Conservation (phyloP, 192 early-diverging fungal genomes). For the Backusella morwellensis region DNA sequence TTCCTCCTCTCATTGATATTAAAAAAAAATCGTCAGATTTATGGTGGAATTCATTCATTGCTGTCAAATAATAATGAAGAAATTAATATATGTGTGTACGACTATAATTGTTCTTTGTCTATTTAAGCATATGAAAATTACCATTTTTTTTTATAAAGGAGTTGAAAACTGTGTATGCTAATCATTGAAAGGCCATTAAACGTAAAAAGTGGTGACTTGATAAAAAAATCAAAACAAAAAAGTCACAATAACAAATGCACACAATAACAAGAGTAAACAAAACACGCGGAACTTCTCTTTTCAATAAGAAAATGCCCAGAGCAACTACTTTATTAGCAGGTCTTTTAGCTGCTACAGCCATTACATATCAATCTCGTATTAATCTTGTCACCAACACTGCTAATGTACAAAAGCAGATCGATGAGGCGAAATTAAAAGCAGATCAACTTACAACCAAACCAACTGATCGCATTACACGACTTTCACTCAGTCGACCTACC, state of each 20-base stretch:
- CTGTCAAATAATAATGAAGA: neutral
- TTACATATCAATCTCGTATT: slow-evolving; percentile 13
- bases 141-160: neutral
- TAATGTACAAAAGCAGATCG: neutral
- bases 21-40: neutral
- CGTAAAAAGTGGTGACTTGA: neutral
- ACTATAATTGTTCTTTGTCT: neutral
- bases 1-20: neutral
- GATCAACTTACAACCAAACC: neutral
- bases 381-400: neutral
- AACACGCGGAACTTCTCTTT: neutral
- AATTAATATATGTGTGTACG: neutral
- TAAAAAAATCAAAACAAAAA: neutral
- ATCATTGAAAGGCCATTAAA: too few relatives aligned
- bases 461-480: neutral
- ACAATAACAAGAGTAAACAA: neutral
- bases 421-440: neutral
- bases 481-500: neutral
- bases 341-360: neutral
- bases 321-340: slow-evolving; percentile 1
- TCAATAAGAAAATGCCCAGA: neutral
- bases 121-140: neutral
- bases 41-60: neutral
- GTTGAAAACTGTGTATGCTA: neutral
- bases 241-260: neutral